Percentiles rank a stretch among this genome's conserved stretches.
Conservation (phyloP, 306 rosid species). For the Ceratonia siliqua region DNA sequence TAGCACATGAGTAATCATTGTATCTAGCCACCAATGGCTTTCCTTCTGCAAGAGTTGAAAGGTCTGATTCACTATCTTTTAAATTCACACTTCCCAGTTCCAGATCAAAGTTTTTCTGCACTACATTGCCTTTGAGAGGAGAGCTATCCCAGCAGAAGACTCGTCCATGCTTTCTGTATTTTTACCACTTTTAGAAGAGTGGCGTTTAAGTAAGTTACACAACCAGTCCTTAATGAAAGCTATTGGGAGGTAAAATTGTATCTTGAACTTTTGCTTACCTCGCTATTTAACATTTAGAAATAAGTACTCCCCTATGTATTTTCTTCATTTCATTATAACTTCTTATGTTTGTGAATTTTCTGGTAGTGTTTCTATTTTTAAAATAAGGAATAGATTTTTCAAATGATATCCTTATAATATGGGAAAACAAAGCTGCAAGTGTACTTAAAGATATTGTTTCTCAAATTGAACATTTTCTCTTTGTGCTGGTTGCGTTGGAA, state of each 20-base stretch:
- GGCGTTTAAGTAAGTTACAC: too few relatives aligned
- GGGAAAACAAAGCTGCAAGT: too few relatives aligned
- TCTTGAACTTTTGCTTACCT: neutral
- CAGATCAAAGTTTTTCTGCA: constrained; percentile 47
- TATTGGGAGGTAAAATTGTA: too few relatives aligned
- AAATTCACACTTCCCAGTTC: constrained; percentile 47
- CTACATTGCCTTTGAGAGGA: constrained; percentile 42
- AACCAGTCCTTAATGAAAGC: too few relatives aligned
- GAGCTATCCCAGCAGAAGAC: constrained; percentile 35
- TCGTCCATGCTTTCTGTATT: constrained; percentile 45
- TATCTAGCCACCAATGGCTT: constrained; percentile 51
- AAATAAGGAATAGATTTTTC: too few relatives aligned
- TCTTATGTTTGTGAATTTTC: too few relatives aligned
- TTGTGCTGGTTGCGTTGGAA: too few relatives aligned
- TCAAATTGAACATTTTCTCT: too few relatives aligned
- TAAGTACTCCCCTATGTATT: neutral
- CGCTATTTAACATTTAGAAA: constrained; percentile 6
- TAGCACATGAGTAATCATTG: constrained; percentile 37
- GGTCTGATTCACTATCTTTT: constrained; percentile 54
- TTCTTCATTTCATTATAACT: constrained; percentile 11
- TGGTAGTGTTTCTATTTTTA: too few relatives aligned
- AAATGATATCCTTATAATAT: too few relatives aligned
- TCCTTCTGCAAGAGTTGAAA: constrained; percentile 50
- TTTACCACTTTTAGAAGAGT: constrained; percentile 57
- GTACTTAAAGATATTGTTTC: too few relatives aligned